Evolutionary conservation across 1,284 basidiomycete genomes (phyloP), one percentile per base, ranked within the genome.

Genomic region (Sporisorium sorghi): DNA sequence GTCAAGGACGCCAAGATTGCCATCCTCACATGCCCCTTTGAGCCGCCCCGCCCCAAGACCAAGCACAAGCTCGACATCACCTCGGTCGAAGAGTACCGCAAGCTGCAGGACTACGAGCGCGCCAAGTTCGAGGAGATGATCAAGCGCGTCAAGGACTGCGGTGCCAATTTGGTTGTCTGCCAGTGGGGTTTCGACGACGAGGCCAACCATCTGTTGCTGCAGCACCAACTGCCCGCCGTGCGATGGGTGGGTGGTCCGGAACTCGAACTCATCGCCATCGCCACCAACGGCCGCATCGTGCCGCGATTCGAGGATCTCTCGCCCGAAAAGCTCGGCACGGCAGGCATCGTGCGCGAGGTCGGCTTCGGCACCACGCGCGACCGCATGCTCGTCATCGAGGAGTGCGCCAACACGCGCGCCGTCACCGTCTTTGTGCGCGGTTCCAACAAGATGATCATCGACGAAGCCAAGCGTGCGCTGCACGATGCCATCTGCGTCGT

Each of bases 181-280:
- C 97, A 99, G 85, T 99, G 96, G 96, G 96, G 96, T 73, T 99
- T 99, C 85, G 96, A 99, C 83, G 97, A 99, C 85, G 96, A 99
- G 87, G 96, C 96, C 60, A 99, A 99, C 85, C 96, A 99, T 85
- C 82, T 99, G 82, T 86, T 99, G 78, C 93, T 99, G 91, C 95
- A 97, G 87, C 97, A 98, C 84, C 92, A 95, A 15, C 87, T 99
- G 44, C 97, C 96, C 43, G 93, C 96, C n/a, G 96, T 99, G 24
- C 89, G 96, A 84, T 99, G 97, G 96, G 96, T 99, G 60, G 96
- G 96, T 70, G 97, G 96, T 21, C 96, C 97, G 2, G 96, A 99
- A 85, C 97, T 99, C 72, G 96, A 99, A 92, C 88, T 98, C 67
- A 98, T 99, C 77, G 97, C 96, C 19, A 98, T 99, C 83, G 97